phyloP scores from a whole-genome alignment of 2,329 filamentous ascomycete genomes.

The Colletotrichum musicola region DNA sequence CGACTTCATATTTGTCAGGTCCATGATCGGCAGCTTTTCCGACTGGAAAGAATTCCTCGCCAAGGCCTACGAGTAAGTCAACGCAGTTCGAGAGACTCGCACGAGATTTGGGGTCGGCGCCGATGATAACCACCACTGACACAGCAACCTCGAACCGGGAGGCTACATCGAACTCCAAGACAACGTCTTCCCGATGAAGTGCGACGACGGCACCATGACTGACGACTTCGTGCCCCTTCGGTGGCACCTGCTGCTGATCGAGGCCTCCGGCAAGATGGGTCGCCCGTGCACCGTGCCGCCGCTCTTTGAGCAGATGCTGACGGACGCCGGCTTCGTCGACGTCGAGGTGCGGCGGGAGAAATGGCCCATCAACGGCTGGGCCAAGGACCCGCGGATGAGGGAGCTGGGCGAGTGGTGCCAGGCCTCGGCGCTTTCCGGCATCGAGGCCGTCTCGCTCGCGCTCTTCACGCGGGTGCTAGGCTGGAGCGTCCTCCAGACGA shows the following conservation, averaged over 20 bases:
- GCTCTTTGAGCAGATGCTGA: constrained; percentile 54
- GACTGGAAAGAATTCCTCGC: constrained; percentile 47
- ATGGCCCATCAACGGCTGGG: constrained; percentile 65
- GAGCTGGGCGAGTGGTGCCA: constrained; percentile 54
- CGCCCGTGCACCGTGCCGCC: constrained; percentile 54
- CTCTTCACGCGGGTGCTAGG: constrained; percentile 50
- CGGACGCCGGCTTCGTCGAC: constrained; percentile 59
- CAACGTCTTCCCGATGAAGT: constrained; percentile 11
- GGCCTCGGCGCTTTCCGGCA: constrained; percentile 47
- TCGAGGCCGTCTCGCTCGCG: constrained; percentile 49
- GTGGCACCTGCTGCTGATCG: constrained; percentile 50
- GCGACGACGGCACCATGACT: constrained; percentile 38
- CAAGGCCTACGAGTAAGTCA: constrained; percentile 42
- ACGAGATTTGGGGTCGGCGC: too few species aligned
- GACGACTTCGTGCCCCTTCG: constrained; percentile 4
- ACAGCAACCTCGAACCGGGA: constrained; percentile 31
- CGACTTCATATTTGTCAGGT: constrained; percentile 45
- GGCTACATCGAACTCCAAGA: constrained; percentile 36
- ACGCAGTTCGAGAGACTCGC: too few species aligned
- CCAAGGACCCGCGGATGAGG: constrained; percentile 62
- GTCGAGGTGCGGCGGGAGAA: constrained; percentile 59
- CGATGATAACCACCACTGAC: too few species aligned
- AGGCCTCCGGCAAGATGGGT: constrained; percentile 49
- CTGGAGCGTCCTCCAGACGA: constrained; percentile 49
- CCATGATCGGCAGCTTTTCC: background rate